phyloP scores from a whole-genome alignment of 768 basidiomycete genomes.

The Punctularia strigosozonata region DNA sequence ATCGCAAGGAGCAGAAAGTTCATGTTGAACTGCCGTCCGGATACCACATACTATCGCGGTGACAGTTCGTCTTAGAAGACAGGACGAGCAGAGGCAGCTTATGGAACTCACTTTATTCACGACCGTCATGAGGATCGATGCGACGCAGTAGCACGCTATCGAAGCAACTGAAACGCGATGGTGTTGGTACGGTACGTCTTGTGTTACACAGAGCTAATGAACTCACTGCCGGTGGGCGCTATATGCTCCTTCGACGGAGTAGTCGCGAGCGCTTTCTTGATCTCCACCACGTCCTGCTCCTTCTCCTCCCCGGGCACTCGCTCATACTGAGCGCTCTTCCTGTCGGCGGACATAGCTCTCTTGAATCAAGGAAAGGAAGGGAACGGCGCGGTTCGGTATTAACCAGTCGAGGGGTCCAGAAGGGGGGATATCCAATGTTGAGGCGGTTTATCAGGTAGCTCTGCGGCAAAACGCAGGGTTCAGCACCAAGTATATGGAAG shows the following conservation, averaged over 20 bases:
- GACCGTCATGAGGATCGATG: slow-evolving; percentile 94
- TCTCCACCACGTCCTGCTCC: slow-evolving; percentile 34
- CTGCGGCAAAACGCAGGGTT: no score
- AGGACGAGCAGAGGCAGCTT: not conserved
- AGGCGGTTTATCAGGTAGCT: no score
- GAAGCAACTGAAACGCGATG: slow-evolving; percentile 45
- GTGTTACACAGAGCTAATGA: not conserved
- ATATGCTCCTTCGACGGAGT: slow-evolving; percentile 15
- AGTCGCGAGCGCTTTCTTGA: slow-evolving; percentile 39
- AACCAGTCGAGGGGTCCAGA: no score
- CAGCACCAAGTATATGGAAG: no score
- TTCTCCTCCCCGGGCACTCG: slow-evolving; percentile 16
- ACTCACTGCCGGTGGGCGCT: slow-evolving; percentile 10
- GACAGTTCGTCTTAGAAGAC: not conserved
- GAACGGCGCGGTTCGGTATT: no score
- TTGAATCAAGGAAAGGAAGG: no score
- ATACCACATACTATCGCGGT: slow-evolving; percentile 73
- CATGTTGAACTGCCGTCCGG: slow-evolving; percentile 90
- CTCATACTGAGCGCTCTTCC: no score
- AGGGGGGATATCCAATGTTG: no score
- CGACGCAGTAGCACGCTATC: slow-evolving; percentile 80
- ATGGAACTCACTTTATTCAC: slow-evolving; percentile 70
- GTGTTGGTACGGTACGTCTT: not conserved
- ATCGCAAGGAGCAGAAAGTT: slow-evolving; percentile 89
- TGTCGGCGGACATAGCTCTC: no score